These are phyloP conservation scores for Hyaloperonospora arabidopsidis DNA, from an alignment of 352 stramenopile species.

Conservation along the genomic window DNA sequence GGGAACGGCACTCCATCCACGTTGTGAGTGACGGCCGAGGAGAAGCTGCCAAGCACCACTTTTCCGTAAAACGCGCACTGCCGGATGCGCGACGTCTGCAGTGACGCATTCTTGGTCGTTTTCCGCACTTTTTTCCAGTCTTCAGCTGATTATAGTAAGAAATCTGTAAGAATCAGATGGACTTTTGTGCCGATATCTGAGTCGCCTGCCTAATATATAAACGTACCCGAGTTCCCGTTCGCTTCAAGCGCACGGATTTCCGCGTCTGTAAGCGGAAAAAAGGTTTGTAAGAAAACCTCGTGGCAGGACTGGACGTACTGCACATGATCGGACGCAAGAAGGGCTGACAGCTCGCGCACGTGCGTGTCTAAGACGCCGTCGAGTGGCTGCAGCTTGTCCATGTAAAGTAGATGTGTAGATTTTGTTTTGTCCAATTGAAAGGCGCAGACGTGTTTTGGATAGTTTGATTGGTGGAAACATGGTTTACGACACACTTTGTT, in stretches of 20 bases:
- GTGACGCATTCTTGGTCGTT: constrained; percentile 9
- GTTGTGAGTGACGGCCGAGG: constrained; percentile 19
- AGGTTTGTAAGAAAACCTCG: constrained; percentile 11
- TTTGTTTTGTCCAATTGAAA: no score
- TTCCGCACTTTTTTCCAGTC: constrained; percentile 56
- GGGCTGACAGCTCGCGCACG: constrained; percentile 9
- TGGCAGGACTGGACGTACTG: constrained; percentile 20
- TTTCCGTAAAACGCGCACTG: constrained; percentile 59
- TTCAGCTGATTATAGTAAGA: constrained; percentile 32
- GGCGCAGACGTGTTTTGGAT: no score
- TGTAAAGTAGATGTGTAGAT: no score
- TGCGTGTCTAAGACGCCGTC: no score
- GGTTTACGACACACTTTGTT: no score
- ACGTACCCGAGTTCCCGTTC: constrained; percentile 56
- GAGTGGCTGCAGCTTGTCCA: no score
- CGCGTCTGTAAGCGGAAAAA: constrained; percentile 33
- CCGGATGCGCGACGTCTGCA: constrained; percentile 41
- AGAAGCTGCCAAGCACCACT: constrained; percentile 57
- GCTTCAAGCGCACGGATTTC: constrained; percentile 49
- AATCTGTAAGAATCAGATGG: not conserved
- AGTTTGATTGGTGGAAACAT: no score
- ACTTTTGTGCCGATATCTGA: constrained; percentile 4
- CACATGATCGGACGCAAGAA: constrained; percentile 29
- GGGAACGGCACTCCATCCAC: constrained; percentile 50
- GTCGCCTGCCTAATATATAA: not conserved